phyloP scores from a whole-genome alignment of 257 asterid species.

The Primulina huaijiensis region DNA sequence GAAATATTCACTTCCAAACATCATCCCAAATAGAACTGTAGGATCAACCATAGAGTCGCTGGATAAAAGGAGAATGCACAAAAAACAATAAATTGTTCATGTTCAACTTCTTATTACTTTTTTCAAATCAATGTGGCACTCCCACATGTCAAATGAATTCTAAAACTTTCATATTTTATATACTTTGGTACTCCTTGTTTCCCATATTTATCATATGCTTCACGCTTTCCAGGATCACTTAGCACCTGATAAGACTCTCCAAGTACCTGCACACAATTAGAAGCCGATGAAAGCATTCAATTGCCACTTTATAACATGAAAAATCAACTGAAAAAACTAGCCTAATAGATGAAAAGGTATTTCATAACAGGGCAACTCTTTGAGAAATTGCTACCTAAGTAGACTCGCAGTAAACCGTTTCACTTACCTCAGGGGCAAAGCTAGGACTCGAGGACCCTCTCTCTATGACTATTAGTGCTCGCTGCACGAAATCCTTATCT shows the following conservation, averaged over 20 bases:
- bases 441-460: neutral
- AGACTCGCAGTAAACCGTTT: neutral
- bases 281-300: neutral
- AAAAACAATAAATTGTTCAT: neutral
- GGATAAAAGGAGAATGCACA: neutral
- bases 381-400: neutral
- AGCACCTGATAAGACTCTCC: conserved; percentile 89
- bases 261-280: conserved; percentile 46
- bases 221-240: conserved; percentile 70
- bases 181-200: conserved; percentile 65
- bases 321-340: neutral
- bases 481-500: neutral
- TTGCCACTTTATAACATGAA: neutral
- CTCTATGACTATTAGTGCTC: neutral
- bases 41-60: conserved; percentile 83
- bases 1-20: conserved; percentile 69
- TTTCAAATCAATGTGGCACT: neutral
- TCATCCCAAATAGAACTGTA: conserved; percentile 79
- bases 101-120: neutral
- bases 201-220: conserved; percentile 59
- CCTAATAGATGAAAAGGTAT: neutral
- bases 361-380: neutral
- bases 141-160: neutral
- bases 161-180: no score
- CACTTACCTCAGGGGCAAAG: neutral